Conservation (phyloP, 177 flowering plant species). For the Tripterygium wilfordii region DNA sequence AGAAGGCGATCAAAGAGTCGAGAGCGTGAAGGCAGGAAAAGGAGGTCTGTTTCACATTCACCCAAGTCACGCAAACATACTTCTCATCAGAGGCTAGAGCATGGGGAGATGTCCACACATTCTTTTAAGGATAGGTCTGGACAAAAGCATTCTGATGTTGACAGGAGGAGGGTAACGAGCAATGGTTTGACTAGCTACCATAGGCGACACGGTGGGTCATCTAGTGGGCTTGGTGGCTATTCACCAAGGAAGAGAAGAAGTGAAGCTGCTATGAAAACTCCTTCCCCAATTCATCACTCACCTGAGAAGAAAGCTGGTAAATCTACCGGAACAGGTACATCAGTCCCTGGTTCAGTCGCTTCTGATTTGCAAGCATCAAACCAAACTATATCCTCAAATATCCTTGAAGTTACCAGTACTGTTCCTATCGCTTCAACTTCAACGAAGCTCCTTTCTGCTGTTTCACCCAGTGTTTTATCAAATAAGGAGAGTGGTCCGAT, state of each 20-base stretch:
- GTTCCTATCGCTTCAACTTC: constrained; percentile 23
- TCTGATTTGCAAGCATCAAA: constrained; percentile 22
- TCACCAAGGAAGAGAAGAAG: constrained; percentile 92
- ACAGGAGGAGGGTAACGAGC: constrained; percentile 32
- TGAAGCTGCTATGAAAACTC: constrained; percentile 66
- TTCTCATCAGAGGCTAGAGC: constrained; percentile 29
- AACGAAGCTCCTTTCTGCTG: constrained; percentile 19
- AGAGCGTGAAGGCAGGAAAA: constrained; percentile 48
- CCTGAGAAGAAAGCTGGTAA: constrained; percentile 69
- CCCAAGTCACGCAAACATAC: constrained; percentile 41
- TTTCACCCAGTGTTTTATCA: constrained; percentile 15
- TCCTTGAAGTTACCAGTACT: constrained; percentile 18
- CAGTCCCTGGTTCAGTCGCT: constrained; percentile 22
- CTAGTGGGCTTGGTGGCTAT: constrained; percentile 92
- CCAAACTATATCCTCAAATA: constrained; percentile 19
- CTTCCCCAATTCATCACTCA: constrained; percentile 63
- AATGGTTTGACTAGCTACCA: constrained; percentile 52
- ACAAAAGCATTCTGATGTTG: constrained; percentile 44
- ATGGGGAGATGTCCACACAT: constrained; percentile 29
- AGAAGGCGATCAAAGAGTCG: constrained; percentile 72
- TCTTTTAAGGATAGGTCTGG: constrained; percentile 36
- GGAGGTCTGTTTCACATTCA: constrained; percentile 51
- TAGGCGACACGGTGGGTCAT: constrained; percentile 38
- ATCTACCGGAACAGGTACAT: constrained; percentile 29
- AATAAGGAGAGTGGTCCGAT: constrained; percentile 23